Percentiles rank a stretch among this genome's conserved stretches.
phyloP scores from a whole-genome alignment of 2,329 filamentous ascomycete genomes.

The Apiospora arundinis region DNA sequence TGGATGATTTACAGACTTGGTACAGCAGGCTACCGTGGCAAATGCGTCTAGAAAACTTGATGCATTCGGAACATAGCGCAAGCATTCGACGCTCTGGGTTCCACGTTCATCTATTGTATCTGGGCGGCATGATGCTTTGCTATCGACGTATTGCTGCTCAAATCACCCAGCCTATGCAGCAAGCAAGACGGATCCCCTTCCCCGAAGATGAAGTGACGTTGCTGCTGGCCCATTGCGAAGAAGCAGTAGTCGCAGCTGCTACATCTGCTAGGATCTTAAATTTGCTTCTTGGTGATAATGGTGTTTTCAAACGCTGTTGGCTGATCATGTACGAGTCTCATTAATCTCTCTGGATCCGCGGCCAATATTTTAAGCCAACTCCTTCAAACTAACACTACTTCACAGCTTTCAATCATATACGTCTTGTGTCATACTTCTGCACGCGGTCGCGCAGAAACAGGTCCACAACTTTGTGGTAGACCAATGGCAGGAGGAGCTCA shows the following conservation, averaged over 20 bases:
- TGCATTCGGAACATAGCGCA: conserved; percentile 24
- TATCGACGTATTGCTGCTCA: conserved; percentile 41
- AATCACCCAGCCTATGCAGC: conserved; percentile 26
- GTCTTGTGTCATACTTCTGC: conserved; percentile 38
- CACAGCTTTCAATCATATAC: conserved; percentile 41
- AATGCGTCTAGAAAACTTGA: conserved; percentile 33
- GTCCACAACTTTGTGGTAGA: conserved; percentile 33
- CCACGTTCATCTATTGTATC: conserved; percentile 41
- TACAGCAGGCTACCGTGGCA: conserved; percentile 33
- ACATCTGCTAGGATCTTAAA: conserved; percentile 35
- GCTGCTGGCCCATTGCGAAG: conserved; percentile 28
- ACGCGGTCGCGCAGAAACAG: conserved; percentile 39
- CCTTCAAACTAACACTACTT: neutral
- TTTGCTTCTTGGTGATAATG: conserved; percentile 31
- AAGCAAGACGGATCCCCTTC: neutral
- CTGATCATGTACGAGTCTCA: conserved; percentile 37
- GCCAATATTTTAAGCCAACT: fast-evolving
- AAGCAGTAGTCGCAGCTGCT: conserved; percentile 37
- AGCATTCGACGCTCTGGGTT: conserved; percentile 34
- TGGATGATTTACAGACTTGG: conserved; percentile 39
- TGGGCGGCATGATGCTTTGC: conserved; percentile 40
- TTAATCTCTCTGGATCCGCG: neutral
- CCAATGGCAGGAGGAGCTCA: conserved; percentile 36
- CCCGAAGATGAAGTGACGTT: conserved; percentile 22
- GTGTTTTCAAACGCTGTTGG: conserved; percentile 37